phyloP scores from a whole-genome alignment of 768 basidiomycete genomes.

The Boletus huronensis region DNA sequence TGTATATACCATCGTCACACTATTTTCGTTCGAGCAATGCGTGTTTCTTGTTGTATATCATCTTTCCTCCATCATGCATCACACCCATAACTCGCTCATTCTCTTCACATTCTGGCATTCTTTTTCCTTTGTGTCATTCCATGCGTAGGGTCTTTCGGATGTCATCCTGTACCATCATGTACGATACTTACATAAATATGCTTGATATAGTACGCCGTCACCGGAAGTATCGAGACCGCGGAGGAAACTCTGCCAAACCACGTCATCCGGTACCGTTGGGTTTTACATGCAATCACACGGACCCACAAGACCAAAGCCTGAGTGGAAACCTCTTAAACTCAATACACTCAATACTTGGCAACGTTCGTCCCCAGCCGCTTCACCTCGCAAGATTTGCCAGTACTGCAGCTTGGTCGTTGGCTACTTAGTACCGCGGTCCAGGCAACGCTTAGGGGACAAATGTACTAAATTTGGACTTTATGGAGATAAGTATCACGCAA shows the following conservation, averaged over 20 bases:
- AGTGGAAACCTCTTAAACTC: no score
- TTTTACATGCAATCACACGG: no score
- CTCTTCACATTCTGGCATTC: slow-evolving; percentile 2
- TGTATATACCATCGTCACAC: not conserved
- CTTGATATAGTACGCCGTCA: not conserved
- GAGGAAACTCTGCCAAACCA: not conserved
- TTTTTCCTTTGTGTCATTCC: slow-evolving; percentile 4
- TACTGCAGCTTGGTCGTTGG: no score
- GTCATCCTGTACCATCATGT: slow-evolving; percentile 1
- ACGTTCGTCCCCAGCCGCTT: no score
- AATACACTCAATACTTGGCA: no score
- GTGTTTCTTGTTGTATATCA: not conserved
- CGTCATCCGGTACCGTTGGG: not conserved
- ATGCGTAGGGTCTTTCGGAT: not conserved
- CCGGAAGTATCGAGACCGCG: not conserved
- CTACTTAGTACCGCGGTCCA: no score
- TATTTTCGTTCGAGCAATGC: slow-evolving; percentile 11
- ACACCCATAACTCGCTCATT: not conserved
- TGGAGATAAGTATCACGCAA: no score
- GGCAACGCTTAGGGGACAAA: no score
- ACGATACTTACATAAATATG: not conserved
- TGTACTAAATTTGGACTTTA: no score
- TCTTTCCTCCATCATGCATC: not conserved
- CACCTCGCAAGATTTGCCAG: no score
- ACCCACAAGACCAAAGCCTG: no score